These are phyloP conservation scores for Stagonosporopsis chrysanthemi DNA, from an alignment of 2,329 filamentous ascomycete genomes.

Conservation along the genomic window DNA sequence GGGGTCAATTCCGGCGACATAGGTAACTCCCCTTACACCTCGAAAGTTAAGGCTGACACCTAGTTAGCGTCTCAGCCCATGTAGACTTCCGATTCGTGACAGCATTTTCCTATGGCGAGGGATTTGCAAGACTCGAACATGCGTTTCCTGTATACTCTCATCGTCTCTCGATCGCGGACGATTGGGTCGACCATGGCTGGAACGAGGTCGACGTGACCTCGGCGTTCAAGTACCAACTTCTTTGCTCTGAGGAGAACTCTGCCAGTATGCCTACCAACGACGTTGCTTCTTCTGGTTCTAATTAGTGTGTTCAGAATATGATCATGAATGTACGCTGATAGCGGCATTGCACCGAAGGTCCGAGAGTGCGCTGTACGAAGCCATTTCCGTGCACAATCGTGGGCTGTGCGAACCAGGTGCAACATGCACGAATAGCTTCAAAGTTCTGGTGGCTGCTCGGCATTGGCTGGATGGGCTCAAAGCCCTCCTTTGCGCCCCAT, in stretches of 20 bases:
- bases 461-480: background rate
- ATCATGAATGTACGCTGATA: background rate
- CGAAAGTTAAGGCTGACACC: background rate
- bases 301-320: background rate
- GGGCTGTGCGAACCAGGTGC: background rate
- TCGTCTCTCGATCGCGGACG: background rate
- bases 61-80: background rate
- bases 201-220: background rate
- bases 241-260: background rate
- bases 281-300: background rate
- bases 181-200: background rate
- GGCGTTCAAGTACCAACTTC: background rate
- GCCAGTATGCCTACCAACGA: background rate
- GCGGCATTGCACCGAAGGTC: background rate
- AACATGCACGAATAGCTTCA: background rate
- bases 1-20: background rate
- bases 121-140: background rate
- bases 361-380: background rate
- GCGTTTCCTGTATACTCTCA: background rate
- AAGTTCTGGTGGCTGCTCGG: background rate
- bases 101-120: background rate
- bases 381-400: background rate
- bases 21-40: background rate
- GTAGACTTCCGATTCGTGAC: background rate
- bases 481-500: background rate